Base-by-base conservation (phyloP, 805 yeast genomes). In the Nakazawaea molendinolei region DNA sequence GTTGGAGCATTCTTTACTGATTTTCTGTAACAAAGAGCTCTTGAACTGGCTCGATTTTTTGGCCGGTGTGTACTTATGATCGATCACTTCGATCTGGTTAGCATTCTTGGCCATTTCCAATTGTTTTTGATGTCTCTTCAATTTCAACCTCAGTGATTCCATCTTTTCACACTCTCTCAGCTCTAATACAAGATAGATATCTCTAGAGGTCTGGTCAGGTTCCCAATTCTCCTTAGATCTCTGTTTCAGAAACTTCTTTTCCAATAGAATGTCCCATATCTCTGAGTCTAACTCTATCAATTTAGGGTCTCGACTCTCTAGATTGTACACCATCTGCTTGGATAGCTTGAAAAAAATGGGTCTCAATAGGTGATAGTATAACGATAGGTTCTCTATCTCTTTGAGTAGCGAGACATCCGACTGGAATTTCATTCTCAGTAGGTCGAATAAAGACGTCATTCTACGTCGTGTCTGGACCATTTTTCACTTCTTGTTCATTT, bases 261-360 rank as follows among this genome's bases (percentile, higher is more conserved):
- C 53, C 1, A 73, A 52, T 16, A 74, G 49, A n/a, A 41, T 37
- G 26, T 47, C 49, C 79, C 79, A 74, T 23, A 73, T 43, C 5
- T 53, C 56, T 42, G 71, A 76, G 3, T 69, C 54, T 28, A 59
- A 50, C 1, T 66, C 61, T 5, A 49, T 50, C 2, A 74, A 45
- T 17, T 59, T 69, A 4, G 71, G 69, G 28, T 73, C 67, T 31
- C 46, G 52, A 1, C 38, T 40, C 47, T 74, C 79, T 0, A 71
- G 55, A 6, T 44, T 38, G 23, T 51, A 51, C 13, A 74, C 52
- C 32, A 71, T 67, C 40, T 61, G 65, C 3, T 69, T 64, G 3
- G 63, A 58, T 60, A 72, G 67, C 36, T 61, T 62, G 39, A 44
- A 48, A 9, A 74, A 53, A 1, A 73, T 53, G 0, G 79, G 76